A percentile compares a stretch with the other conserved stretches of the same genome.
Evolutionary conservation across 305 asterid genomes (phyloP).

Genomic region (Ajuga reptans): DNA sequence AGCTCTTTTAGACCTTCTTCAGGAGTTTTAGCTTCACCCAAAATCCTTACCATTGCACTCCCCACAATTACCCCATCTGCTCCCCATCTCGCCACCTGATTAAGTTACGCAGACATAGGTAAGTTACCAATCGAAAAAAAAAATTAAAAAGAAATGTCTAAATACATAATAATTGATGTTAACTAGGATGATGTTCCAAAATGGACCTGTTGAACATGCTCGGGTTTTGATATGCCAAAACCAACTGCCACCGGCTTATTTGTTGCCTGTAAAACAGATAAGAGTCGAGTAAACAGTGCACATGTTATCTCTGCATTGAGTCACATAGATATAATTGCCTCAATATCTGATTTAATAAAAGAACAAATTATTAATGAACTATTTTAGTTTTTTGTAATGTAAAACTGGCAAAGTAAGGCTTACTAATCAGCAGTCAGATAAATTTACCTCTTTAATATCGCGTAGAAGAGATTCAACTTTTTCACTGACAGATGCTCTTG

Average conservation of each 20-base stretch:
- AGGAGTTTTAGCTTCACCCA: conserved; percentile 70
- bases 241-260: conserved; percentile 82
- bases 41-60: conserved; percentile 66
- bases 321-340: background rate
- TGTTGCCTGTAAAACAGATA: conserved; percentile 38
- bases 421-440: conserved; percentile 12
- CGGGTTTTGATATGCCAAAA: conserved; percentile 84
- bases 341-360: background rate
- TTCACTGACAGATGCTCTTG: conserved; percentile 61
- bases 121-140: background rate
- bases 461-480: conserved; percentile 57
- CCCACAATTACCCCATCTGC: conserved; percentile 94
- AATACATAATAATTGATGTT: background rate
- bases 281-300: background rate
- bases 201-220: conserved; percentile 73
- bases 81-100: conserved; percentile 81
- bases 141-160: background rate
- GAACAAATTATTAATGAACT: background rate
- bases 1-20: conserved; percentile 76
- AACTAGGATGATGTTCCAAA: background rate
- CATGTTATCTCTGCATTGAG: background rate
- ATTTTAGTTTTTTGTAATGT: background rate
- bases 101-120: background rate
- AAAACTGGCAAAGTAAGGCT: background rate
- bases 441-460: conserved; percentile 59